phyloP scores from a whole-genome alignment of 352 stramenopile genomes.

The Globisporangium viniferum region DNA sequence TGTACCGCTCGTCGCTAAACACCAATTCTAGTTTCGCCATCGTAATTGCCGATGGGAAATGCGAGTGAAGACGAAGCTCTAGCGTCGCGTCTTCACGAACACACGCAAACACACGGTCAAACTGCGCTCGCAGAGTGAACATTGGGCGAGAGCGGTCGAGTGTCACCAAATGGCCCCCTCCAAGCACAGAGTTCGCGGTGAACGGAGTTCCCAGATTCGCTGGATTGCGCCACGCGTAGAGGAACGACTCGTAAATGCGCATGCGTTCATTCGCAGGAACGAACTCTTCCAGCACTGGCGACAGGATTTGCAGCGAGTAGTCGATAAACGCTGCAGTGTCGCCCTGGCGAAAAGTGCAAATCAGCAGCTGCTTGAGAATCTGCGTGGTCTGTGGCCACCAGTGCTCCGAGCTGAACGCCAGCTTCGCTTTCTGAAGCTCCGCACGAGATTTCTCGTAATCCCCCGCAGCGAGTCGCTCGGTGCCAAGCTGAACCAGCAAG shows the following conservation, averaged over 20 bases:
- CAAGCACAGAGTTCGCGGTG: conserved; percentile 31
- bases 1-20: conserved; percentile 79
- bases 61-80: conserved; percentile 43
- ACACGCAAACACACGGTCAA: conserved; percentile 62
- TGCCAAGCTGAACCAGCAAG: conserved; percentile 67
- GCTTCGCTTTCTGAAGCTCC: conserved; percentile 71
- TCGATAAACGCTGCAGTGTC: conserved; percentile 76
- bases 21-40: conserved; percentile 64
- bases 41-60: conserved; percentile 53
- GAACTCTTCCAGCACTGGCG: conserved; percentile 67
- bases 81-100: conserved; percentile 64
- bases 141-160: conserved; percentile 52
- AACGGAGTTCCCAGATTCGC: conserved; percentile 37
- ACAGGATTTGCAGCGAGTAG: conserved; percentile 75
- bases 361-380: conserved; percentile 69
- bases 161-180: conserved; percentile 41
- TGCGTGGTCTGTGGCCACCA: conserved; percentile 76
- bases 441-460: conserved; percentile 64
- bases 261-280: conserved; percentile 53
- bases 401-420: conserved; percentile 52
- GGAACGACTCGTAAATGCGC: conserved; percentile 53
- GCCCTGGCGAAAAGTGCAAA: conserved; percentile 70
- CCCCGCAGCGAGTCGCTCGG: conserved; percentile 62
- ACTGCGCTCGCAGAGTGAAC: conserved; percentile 49
- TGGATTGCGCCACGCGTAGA: conserved; percentile 61